Evolutionary conservation across 495 filamentous ascomycete species (phyloP), one percentile per base, ranked within the genome.

Genomic region (Aspergillus cavernicola): DNA sequence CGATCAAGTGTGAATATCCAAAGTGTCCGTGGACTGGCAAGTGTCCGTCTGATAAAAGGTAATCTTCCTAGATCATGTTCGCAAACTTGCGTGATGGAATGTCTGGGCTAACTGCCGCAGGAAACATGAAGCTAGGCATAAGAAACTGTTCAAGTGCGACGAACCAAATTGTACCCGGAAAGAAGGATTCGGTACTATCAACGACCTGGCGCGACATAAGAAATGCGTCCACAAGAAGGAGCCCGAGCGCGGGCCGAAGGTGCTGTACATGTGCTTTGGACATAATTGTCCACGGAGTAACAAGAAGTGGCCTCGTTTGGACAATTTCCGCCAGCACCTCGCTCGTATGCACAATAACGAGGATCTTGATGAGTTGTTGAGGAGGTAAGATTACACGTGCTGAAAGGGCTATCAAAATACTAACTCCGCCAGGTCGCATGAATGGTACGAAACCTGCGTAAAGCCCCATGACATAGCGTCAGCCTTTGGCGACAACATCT

Each of bases 251-350:
- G 73, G 68, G 9, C 67, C 70, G 37, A 78, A 77, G 28, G 81
- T 84, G 58, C 79, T 77, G 15, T 96, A 82, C 55, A 78, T 79
- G 55, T 96, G 91, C 61, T 72, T 74, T 50, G 76, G 86, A 6
- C 76, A 68, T 39, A 64, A 72, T 44, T 95, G 92, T 59, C 75
- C 74, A 23, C 82, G 78, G 18, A 84, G 81, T 47, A 72, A 78
- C 15, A 97, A 97, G 70, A 73, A 78, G 37, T 97, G 92, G 89
- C 91, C 89, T 9, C 82, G 93, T 7, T 67, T 87, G 45, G 93
- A 98, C 66, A 98, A 98, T 58, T 98, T 97, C 68, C 85, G 84
- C 61, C 85, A 87, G 50, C 93, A 98, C 60, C 75, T 95, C 38
- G 79, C 77, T 51, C 82, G 87, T n/a, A 85, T 93, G 63, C 92